Percentiles rank a stretch among this genome's conserved stretches.
phyloP scores from a whole-genome alignment of 129 eudicot genomes.

The Tagetes patula region DNA sequence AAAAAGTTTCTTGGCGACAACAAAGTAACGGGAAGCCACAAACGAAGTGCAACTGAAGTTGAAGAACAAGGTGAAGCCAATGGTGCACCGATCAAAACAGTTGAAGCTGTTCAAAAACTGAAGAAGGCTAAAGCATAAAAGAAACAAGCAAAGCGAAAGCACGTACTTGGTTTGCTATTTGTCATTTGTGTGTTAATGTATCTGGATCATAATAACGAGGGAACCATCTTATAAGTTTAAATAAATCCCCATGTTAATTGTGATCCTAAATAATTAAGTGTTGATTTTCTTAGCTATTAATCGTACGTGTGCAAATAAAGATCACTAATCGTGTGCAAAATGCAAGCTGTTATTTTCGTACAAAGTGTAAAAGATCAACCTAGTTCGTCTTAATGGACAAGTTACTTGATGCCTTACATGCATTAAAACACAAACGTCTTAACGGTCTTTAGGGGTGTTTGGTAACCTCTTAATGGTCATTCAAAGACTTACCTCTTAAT shows the following conservation, averaged over 20 bases:
- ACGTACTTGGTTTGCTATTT: background rate
- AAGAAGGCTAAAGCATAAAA: slow-evolving; percentile 15
- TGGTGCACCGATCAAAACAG: background rate
- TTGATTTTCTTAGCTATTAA: background rate
- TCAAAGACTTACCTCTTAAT: too few species aligned
- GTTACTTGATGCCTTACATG: too few species aligned
- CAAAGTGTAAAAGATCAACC: too few species aligned
- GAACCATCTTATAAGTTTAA: background rate
- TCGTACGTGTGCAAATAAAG: too few species aligned
- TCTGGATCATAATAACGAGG: background rate
- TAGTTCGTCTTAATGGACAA: too few species aligned
- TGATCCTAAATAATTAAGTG: background rate
- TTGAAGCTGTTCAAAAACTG: slow-evolving; percentile 11
- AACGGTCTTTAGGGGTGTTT: too few species aligned
- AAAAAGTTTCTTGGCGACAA: slow-evolving; percentile 30
- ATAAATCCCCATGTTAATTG: background rate
- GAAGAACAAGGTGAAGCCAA: slow-evolving; percentile 7
- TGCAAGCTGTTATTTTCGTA: too few species aligned
- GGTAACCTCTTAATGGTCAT: too few species aligned
- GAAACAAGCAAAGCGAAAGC: too few species aligned
- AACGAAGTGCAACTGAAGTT: background rate
- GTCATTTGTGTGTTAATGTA: slow-evolving; percentile 1
- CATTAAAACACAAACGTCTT: too few species aligned
- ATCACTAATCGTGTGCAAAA: too few species aligned
- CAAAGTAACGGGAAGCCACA: background rate